These are phyloP conservation scores for Colletotrichum sp. DNA, from an alignment of 2,329 filamentous ascomycete genomes.

Conservation along the genomic window DNA sequence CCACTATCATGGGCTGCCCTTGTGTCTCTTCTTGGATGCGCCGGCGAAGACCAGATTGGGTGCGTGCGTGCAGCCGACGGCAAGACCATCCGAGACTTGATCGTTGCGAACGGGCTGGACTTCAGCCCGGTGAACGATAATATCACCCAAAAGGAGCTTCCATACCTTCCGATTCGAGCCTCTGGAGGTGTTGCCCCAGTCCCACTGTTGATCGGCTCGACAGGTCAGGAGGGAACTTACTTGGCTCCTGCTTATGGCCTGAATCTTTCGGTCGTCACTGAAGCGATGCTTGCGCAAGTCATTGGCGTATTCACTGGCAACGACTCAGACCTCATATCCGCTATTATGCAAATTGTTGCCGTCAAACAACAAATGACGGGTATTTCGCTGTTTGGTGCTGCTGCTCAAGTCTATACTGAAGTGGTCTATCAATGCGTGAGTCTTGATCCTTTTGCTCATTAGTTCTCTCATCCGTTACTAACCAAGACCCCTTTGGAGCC, in stretches of 20 bases:
- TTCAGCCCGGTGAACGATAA: constrained; percentile 6
- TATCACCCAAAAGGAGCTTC: neutral
- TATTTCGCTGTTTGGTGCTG: neutral
- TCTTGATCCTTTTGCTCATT: neutral
- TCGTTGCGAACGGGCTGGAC: neutral
- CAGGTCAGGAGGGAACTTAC: neutral
- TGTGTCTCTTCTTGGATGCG: neutral
- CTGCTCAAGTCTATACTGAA: neutral
- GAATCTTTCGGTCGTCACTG: neutral
- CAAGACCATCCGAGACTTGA: neutral
- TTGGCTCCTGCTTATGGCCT: neutral
- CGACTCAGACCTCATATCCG: neutral
- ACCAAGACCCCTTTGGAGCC: neutral
- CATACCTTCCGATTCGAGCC: neutral
- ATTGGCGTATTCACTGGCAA: neutral
- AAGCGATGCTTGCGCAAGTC: neutral
- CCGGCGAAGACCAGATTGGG: neutral
- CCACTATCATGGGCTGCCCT: neutral
- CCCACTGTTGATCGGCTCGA: neutral
- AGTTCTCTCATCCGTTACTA: neutral
- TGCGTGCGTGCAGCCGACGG: neutral
- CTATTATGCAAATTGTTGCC: neutral
- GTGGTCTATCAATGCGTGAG: constrained; percentile 5
- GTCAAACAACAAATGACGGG: neutral
- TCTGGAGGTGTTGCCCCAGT: neutral